Percentiles rank a stretch among this genome's conserved stretches.
These are phyloP conservation scores for Calocybe gangraenosa DNA, from an alignment of 768 basidiomycete species.

Conservation along the genomic window DNA sequence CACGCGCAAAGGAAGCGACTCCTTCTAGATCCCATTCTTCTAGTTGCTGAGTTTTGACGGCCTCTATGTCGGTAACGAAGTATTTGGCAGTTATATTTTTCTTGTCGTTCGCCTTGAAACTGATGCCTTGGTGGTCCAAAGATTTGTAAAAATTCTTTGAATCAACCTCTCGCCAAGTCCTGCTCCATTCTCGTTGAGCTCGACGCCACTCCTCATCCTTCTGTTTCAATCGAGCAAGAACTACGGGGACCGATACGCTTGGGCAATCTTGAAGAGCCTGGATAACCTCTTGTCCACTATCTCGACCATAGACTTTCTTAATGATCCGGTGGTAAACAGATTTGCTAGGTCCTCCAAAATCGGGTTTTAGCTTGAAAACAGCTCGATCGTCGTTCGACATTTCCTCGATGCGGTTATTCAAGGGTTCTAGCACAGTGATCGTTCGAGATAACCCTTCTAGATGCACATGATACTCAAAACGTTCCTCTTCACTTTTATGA, in stretches of 20 bases:
- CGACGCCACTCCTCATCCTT: constrained; percentile 98
- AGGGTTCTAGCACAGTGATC: constrained; percentile 86
- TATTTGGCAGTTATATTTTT: constrained; percentile 81
- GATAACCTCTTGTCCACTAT: constrained; percentile 70
- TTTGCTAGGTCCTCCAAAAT: constrained; percentile 87
- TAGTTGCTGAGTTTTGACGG: constrained; percentile 56
- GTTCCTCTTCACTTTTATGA: constrained; percentile 96
- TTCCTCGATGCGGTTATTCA: constrained; percentile 76
- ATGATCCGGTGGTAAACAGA: constrained; percentile 88
- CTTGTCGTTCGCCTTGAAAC: constrained; percentile 96
- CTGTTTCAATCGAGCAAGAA: constrained; percentile 81
- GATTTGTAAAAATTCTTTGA: constrained; percentile 98
- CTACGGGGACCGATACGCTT: constrained; percentile 85
- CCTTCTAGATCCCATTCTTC: constrained; percentile 31
- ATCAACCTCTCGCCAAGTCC: constrained; percentile 95
- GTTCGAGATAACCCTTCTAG: constrained; percentile 89
- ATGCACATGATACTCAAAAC: constrained; percentile 96
- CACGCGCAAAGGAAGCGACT: constrained; percentile 36
- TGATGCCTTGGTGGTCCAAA: constrained; percentile 92
- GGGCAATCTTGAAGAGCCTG: constrained; percentile 91
- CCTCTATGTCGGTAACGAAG: constrained; percentile 79
- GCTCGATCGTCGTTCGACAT: constrained; percentile 88
- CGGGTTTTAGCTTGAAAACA: constrained; percentile 74
- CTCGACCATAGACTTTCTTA: constrained; percentile 90
- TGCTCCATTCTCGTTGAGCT: constrained; percentile 91